A percentile compares a stretch with the other conserved stretches of the same genome.
These are phyloP conservation scores for Blastomyces parvus DNA, from an alignment of 2,329 filamentous ascomycete genomes.

Conservation along the genomic window DNA sequence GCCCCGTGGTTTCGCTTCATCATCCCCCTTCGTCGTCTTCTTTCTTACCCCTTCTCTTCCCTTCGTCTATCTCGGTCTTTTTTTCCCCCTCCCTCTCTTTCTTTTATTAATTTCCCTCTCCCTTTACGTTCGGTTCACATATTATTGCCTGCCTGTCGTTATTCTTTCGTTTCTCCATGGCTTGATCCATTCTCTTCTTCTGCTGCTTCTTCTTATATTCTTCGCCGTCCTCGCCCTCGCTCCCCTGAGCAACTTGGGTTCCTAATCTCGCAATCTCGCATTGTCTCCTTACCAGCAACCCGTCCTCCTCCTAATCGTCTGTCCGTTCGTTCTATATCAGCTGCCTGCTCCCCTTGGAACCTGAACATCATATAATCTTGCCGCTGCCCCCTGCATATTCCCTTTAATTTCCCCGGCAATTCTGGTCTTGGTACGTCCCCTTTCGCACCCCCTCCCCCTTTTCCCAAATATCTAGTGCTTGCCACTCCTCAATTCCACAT, in stretches of 20 bases:
- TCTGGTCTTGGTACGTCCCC: background rate
- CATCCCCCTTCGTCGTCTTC: background rate
- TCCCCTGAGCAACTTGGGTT: slow-evolving; percentile 5
- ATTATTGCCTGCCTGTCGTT: background rate
- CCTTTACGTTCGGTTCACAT: background rate
- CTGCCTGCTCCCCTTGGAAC: background rate
- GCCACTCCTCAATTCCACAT: background rate
- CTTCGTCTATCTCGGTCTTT: background rate
- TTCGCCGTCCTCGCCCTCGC: background rate
- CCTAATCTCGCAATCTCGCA: background rate
- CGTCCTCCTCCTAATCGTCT: background rate
- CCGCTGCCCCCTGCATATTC: background rate
- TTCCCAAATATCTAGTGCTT: background rate
- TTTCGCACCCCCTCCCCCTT: background rate
- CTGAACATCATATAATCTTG: background rate
- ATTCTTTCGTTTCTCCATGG: slow-evolving; percentile 3
- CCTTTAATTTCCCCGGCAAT: background rate
- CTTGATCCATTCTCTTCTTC: slow-evolving; percentile 1
- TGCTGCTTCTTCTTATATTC: background rate
- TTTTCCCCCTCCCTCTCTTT: background rate
- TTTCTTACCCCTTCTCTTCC: slow-evolving; percentile 2
- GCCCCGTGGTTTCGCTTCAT: slow-evolving; percentile 1
- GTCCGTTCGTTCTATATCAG: background rate
- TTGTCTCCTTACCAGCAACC: background rate
- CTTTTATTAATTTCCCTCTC: background rate